Evolutionary conservation across 2,329 filamentous ascomycete species (phyloP).

Genomic region (Hypoxylon sp.): DNA sequence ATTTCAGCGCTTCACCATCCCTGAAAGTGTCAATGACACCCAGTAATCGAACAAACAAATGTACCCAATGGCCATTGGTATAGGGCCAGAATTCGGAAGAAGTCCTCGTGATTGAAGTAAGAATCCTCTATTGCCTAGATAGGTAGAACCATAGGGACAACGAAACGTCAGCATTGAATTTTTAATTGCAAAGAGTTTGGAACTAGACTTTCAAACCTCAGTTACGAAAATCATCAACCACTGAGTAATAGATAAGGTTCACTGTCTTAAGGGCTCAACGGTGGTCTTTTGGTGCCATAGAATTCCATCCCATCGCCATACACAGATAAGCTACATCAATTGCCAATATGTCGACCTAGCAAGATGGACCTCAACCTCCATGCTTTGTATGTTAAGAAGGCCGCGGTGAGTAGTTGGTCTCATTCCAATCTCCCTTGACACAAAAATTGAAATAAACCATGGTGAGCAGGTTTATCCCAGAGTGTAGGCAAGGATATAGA

Average conservation of each 20-base stretch:
- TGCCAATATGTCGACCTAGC: slow-evolving; percentile 71
- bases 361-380: slow-evolving; percentile 81
- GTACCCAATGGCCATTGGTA: no score
- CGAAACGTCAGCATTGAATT: not conserved
- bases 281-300: not conserved
- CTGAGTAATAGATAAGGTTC: not conserved
- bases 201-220: not conserved
- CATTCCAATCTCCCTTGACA: slow-evolving; percentile 78
- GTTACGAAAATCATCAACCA: not conserved
- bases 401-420: slow-evolving; percentile 78
- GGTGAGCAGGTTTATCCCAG: slow-evolving; percentile 78
- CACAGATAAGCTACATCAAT: not conserved
- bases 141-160: not conserved
- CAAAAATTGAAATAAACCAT: slow-evolving; percentile 86
- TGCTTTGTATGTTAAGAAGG: slow-evolving; percentile 63
- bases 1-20: not conserved
- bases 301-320: not conserved
- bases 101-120: no score
- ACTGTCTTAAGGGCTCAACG: not conserved
- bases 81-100: no score
- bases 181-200: not conserved
- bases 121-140: not conserved
- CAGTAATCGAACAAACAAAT: not conserved
- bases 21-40: not conserved
- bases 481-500: slow-evolving; percentile 80